phyloP scores from a whole-genome alignment of 176 grass and related monocot species.

The Bonia amplexicaulis region DNA sequence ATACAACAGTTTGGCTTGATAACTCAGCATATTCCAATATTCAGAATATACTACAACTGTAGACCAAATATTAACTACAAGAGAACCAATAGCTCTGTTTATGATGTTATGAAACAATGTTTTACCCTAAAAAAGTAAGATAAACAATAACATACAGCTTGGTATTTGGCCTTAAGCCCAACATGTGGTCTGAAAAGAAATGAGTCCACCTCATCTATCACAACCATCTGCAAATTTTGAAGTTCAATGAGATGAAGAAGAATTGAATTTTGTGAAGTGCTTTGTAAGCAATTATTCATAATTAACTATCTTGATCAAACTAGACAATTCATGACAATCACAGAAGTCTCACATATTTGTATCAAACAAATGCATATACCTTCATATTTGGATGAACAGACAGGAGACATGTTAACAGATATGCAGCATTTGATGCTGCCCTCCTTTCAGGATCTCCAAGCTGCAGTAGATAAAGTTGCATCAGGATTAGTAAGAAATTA shows the following conservation, averaged over 20 bases:
- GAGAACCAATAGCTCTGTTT: neutral
- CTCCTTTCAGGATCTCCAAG: conserved; percentile 93
- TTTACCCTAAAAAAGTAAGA: conserved; percentile 3
- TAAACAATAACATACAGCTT: conserved; percentile 71
- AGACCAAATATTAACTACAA: neutral
- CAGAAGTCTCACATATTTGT: neutral
- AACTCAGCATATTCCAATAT: neutral
- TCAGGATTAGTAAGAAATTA: neutral
- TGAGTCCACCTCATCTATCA: conserved; percentile 94
- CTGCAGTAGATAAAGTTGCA: conserved; percentile 40
- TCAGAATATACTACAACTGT: conserved; percentile 5
- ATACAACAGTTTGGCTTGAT: neutral
- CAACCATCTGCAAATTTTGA: conserved; percentile 60
- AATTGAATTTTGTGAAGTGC: neutral
- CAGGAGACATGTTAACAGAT: conserved; percentile 79
- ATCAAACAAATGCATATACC: conserved; percentile 23
- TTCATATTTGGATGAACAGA: conserved; percentile 96
- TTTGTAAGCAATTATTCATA: conserved; percentile 21
- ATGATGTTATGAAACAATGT: neutral
- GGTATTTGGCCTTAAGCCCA: conserved; percentile 79
- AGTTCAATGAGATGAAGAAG: neutral
- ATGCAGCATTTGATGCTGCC: conserved; percentile 79
- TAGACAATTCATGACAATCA: neutral
- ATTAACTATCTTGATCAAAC: conserved; percentile 8
- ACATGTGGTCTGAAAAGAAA: conserved; percentile 96